Evolutionary conservation across 2,329 filamentous ascomycete species (phyloP), one percentile per base, ranked within the genome.

Genomic region (Fusarium neocosmosporiellum): DNA sequence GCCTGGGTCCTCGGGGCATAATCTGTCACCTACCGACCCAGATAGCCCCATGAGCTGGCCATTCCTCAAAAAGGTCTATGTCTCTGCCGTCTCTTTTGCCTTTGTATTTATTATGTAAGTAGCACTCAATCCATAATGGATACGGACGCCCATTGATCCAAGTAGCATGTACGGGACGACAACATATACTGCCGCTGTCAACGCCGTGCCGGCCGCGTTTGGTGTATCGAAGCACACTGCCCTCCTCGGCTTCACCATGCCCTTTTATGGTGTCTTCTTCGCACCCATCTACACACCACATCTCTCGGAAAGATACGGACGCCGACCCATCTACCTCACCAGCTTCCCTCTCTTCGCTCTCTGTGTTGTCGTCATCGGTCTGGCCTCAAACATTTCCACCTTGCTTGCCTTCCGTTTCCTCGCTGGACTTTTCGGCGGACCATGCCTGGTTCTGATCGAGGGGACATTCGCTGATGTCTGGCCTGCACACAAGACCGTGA

Each of bases 301-400:
- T 29, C 63, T 65, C 11, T 58, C 63, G 2, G 63, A 65, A 27
- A 54, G 41, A 65, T 65, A 59, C 29, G 63, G 63, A 54, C 55
- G 63, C 4, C 55, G 63, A 16, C 63, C 63, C 8, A 27, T 65
- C 55, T 65, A 65, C 46, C 31, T 65, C 22, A 22, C 55, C 27
- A 65, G 63, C 20, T 36, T 65, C 29, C 55, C 63, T 13, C 63
- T 65, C 36, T 65, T 54, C 36, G 29, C 24, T 24, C 63, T 65
- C 34, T 65, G 63, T n/a, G 63, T 65, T 27, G 63, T 65, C n/a
- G 55, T 65, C 55, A 65, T 65, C 29, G 55, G 63, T 22, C 20
- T 65, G 9, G 63, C 63, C 43, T 7, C 63, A 20, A 65, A 65
- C 29, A 60, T 65, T 43, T 65, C 63, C 31, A 60, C 55, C 16